Evolutionary conservation across 1,139 yeast species (phyloP).

Genomic region (Diutina ranongensis): DNA sequence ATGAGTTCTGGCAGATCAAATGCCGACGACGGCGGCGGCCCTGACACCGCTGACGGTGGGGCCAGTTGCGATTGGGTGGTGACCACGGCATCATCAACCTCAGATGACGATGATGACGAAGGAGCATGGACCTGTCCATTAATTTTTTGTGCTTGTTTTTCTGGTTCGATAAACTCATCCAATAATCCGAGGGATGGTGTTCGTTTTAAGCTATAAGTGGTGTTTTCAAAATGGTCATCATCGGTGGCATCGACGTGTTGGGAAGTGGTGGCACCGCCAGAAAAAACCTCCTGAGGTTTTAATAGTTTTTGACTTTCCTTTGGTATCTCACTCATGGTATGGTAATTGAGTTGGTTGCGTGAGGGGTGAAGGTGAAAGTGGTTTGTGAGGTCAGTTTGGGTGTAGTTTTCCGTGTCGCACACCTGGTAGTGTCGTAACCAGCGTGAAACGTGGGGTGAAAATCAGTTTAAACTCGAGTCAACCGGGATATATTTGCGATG

Average conservation of each 20-base stretch:
- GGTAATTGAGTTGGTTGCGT: too few species aligned
- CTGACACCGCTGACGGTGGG: background rate
- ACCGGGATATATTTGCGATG: too few species aligned
- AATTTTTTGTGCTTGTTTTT: conserved; percentile 9
- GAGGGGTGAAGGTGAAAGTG: background rate
- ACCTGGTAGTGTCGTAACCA: background rate
- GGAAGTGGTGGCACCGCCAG: conserved; percentile 41
- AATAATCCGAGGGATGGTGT: conserved; percentile 76
- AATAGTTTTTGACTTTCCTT: background rate
- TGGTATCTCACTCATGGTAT: background rate
- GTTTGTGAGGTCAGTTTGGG: background rate
- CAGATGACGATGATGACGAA: background rate
- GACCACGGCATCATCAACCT: too few species aligned
- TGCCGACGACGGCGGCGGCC: conserved; percentile 11
- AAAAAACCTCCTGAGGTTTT: conserved; percentile 22
- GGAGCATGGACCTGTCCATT: background rate
- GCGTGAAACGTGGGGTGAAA: background rate
- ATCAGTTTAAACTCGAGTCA: too few species aligned
- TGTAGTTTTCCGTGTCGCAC: background rate
- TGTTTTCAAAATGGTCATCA: conserved; percentile 59
- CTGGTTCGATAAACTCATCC: conserved; percentile 46
- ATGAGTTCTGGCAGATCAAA: conserved; percentile 25
- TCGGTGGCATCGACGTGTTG: conserved; percentile 60
- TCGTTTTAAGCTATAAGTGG: conserved; percentile 68
- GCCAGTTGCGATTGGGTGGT: background rate